Percentiles rank a stretch among this genome's conserved stretches.
Evolutionary conservation across 2,329 filamentous ascomycete genomes (phyloP).

Genomic region (Kalmusia sp.): DNA sequence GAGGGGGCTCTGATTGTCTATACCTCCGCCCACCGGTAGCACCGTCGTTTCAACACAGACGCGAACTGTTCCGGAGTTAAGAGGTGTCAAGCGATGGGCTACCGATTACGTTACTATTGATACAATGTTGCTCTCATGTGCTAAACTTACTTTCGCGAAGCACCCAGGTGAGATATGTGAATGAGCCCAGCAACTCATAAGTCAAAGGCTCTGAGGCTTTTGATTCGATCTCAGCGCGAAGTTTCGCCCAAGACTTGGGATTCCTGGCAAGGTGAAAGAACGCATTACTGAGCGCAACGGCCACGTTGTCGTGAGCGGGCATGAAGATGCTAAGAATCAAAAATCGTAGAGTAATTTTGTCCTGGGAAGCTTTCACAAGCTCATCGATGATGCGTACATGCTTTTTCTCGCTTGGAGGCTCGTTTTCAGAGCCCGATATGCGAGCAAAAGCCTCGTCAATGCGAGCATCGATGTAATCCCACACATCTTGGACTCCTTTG

Average conservation of each 20-base stretch:
- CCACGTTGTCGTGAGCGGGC: constrained; percentile 20
- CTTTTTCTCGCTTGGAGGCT: constrained; percentile 37
- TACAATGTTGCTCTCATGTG: constrained; percentile 22
- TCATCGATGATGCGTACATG: constrained; percentile 12
- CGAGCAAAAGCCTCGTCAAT: constrained; percentile 6
- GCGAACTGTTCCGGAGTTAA: background rate
- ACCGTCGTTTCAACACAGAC: constrained; percentile 22
- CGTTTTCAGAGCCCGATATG: constrained; percentile 15
- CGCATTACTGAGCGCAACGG: constrained; percentile 21
- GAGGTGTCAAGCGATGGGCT: constrained; percentile 11
- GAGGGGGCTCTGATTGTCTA: constrained; percentile 25
- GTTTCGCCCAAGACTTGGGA: constrained; percentile 11
- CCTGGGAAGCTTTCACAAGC: constrained; percentile 17
- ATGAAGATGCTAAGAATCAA: constrained; percentile 23
- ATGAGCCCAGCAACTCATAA: background rate
- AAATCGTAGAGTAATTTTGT: constrained; percentile 15
- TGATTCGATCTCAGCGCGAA: constrained; percentile 18
- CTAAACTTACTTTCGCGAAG: constrained; percentile 14
- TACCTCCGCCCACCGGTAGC: constrained; percentile 32
- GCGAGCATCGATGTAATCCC: constrained; percentile 11
- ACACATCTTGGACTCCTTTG: background rate
- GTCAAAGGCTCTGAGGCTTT: constrained; percentile 6
- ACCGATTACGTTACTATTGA: constrained; percentile 51
- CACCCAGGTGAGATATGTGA: constrained; percentile 23
- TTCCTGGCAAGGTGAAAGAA: constrained; percentile 22